phyloP scores from a whole-genome alignment of 2,329 filamentous ascomycete genomes.

The Aspergillus novoparasiticus region DNA sequence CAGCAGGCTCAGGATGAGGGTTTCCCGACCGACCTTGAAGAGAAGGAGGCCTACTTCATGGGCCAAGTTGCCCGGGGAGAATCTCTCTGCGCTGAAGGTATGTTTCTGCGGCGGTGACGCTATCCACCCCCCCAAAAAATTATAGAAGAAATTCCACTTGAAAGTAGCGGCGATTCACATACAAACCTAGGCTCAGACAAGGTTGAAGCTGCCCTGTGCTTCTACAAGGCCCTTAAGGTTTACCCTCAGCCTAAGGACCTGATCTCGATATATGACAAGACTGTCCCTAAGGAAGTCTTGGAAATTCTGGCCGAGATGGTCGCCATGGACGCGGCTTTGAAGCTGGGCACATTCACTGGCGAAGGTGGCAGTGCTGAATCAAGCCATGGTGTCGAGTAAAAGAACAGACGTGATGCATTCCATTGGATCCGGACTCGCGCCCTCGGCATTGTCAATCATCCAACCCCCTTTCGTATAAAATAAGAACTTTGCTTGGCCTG shows the following conservation, averaged over 20 bases:
- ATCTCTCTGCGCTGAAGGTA: constrained; percentile 79
- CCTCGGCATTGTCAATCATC: constrained; percentile 15
- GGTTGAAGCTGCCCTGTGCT: constrained; percentile 86
- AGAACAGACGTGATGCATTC: not conserved
- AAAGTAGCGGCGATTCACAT: constrained; percentile 15
- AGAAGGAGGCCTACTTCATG: constrained; percentile 96
- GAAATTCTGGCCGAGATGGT: constrained; percentile 99
- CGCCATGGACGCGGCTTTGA: constrained; percentile 77
- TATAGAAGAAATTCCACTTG: not conserved
- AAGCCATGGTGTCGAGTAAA: constrained; percentile 42
- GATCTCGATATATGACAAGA: constrained; percentile 98
- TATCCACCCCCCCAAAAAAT: not conserved
- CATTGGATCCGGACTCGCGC: constrained; percentile 7
- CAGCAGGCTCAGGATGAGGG: constrained; percentile 85
- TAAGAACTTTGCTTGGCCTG: constrained; percentile 20
- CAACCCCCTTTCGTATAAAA: constrained; percentile 14
- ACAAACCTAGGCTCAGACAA: constrained; percentile 40
- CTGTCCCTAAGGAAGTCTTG: constrained; percentile 93
- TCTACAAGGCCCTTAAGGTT: constrained; percentile 98
- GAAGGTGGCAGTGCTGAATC: constrained; percentile 34
- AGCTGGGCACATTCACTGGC: constrained; percentile 56
- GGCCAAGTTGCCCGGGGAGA: constrained; percentile 90
- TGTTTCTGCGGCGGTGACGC: constrained; percentile 34
- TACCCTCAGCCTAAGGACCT: constrained; percentile 92
- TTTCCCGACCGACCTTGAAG: constrained; percentile 86